Conservation (phyloP, 1,139 yeast genomes). For the Hyphopichia burtonii region DNA sequence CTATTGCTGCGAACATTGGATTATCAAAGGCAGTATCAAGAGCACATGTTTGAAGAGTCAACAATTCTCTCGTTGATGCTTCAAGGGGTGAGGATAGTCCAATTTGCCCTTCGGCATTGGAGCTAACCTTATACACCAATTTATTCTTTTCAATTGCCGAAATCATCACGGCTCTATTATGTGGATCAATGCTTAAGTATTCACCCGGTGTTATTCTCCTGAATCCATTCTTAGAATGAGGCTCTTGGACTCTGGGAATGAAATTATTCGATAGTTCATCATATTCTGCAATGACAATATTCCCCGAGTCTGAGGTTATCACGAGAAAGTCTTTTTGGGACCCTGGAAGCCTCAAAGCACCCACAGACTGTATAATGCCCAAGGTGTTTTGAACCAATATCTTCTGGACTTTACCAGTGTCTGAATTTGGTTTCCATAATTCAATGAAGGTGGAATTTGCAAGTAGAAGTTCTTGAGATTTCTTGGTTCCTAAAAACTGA, state of each 20-base stretch:
- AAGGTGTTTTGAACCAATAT: constrained; percentile 50
- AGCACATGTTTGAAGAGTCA: constrained; percentile 59
- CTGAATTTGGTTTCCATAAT: constrained; percentile 50
- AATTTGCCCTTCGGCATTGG: constrained; percentile 37
- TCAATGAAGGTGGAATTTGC: constrained; percentile 56
- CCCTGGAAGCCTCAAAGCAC: constrained; percentile 52
- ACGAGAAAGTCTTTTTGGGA: constrained; percentile 56
- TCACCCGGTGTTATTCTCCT: constrained; percentile 77
- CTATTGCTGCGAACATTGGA: constrained; percentile 81
- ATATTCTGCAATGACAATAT: constrained; percentile 56
- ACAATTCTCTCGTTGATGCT: constrained; percentile 47
- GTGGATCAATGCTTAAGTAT: constrained; percentile 70
- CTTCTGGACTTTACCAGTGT: constrained; percentile 53
- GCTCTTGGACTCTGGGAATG: constrained; percentile 56
- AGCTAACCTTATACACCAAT: constrained; percentile 49
- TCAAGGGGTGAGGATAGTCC: constrained; percentile 74
- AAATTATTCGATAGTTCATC: constrained; percentile 40
- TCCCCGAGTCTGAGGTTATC: constrained; percentile 83
- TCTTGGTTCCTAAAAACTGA: constrained; percentile 55
- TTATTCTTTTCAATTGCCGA: constrained; percentile 75
- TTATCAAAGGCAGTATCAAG: constrained; percentile 78
- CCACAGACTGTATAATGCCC: constrained; percentile 58
- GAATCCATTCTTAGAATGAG: constrained; percentile 73
- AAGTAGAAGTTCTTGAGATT: constrained; percentile 63
- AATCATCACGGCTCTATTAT: constrained; percentile 67